phyloP scores from a whole-genome alignment of 768 basidiomycete genomes.

The Amanita subjunquillea region DNA sequence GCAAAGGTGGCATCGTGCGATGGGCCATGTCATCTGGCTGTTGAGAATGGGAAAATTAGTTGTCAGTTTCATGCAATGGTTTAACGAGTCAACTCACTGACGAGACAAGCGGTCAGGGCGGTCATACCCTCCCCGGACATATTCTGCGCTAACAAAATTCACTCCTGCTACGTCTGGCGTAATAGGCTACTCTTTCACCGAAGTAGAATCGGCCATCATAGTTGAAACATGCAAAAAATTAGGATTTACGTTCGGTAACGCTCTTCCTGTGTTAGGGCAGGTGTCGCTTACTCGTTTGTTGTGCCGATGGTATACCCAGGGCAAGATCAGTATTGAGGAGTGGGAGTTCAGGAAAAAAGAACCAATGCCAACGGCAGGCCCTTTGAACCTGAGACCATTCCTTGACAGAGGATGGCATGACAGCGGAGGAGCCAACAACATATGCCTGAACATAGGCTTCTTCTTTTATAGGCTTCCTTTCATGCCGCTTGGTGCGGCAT shows the following conservation, averaged over 20 bases:
- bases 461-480: conserved; percentile 29
- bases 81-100: background rate
- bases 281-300: conserved; percentile 33
- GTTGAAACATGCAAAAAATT: conserved; percentile 22
- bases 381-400: conserved; percentile 32
- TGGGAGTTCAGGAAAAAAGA: conserved; percentile 31
- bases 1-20: conserved; percentile 28
- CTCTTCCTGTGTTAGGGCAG: conserved; percentile 30
- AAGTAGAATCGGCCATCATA: conserved; percentile 15
- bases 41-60: conserved; percentile 18
- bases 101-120: conserved; percentile 23
- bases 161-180: conserved; percentile 18
- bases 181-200: conserved; percentile 12
- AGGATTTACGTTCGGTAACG: conserved; percentile 32
- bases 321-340: conserved; percentile 30
- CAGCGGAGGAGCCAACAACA: conserved; percentile 26
- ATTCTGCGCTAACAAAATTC: conserved; percentile 16
- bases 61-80: conserved; percentile 15
- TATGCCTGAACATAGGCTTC: conserved; percentile 23
- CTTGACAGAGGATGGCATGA: conserved; percentile 31
- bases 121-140: conserved; percentile 30
- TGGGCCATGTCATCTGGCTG: conserved; percentile 20
- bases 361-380: conserved; percentile 29
- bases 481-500: conserved; percentile 25
- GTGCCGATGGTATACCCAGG: conserved; percentile 26